Evolutionary conservation across 192 early-diverging fungal genomes (phyloP).

Genomic region (Linnemannia elongata): DNA sequence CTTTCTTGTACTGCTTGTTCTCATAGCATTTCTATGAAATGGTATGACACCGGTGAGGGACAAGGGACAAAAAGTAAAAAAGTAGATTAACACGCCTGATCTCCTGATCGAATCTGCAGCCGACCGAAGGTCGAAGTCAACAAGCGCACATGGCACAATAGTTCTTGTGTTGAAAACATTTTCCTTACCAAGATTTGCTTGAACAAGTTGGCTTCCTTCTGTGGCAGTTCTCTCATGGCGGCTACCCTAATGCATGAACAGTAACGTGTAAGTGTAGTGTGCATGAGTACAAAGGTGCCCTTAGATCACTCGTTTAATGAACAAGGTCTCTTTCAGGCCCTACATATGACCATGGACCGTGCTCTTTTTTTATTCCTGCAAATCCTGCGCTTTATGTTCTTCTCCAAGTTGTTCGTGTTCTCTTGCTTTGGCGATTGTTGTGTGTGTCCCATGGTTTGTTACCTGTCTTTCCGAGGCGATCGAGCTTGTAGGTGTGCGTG

Average conservation of each 20-base stretch:
- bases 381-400: background rate
- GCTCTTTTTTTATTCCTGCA: background rate
- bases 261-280: background rate
- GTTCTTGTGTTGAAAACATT: too few relatives aligned
- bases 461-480: slow-evolving; percentile 8
- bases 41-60: background rate
- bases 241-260: background rate
- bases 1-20: slow-evolving; percentile 95
- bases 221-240: slow-evolving; percentile 70
- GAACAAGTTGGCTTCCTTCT: slow-evolving; percentile 80
- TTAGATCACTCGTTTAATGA: background rate
- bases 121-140: too few relatives aligned
- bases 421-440: background rate
- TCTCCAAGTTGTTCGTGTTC: background rate
- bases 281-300: background rate
- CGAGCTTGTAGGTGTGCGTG: background rate
- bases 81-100: background rate
- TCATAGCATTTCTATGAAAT: slow-evolving; percentile 90
- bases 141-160: too few relatives aligned
- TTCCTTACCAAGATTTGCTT: slow-evolving; percentile 76
- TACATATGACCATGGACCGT: background rate
- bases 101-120: background rate
- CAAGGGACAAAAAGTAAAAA: slow-evolving; percentile 11
- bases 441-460: background rate
- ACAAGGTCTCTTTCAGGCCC: background rate